These are phyloP conservation scores for Claviceps lovelessii DNA, from an alignment of 2,329 filamentous ascomycete genomes.

Conservation along the genomic window DNA sequence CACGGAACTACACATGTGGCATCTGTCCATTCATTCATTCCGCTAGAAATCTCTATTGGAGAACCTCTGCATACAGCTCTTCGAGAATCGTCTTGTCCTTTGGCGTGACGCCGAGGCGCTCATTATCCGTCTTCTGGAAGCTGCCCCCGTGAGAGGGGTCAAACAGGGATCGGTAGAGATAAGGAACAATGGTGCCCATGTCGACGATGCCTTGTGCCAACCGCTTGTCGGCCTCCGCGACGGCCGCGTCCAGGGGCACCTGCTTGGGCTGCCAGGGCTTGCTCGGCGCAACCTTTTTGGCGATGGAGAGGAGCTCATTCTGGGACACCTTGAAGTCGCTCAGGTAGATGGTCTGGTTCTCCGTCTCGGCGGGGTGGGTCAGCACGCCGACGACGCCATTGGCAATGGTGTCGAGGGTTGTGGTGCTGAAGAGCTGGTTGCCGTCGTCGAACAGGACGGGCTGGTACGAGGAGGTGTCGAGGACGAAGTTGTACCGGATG, in stretches of 20 bases:
- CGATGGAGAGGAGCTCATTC: conserved; percentile 26
- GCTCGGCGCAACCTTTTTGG: conserved; percentile 33
- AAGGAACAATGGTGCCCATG: conserved; percentile 16
- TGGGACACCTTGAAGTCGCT: conserved; percentile 31
- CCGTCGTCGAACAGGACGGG: conserved; percentile 36
- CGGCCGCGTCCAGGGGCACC: conserved; percentile 15
- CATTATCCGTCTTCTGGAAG: not conserved
- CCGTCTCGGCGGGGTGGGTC: conserved; percentile 34
- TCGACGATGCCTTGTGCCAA: conserved; percentile 18
- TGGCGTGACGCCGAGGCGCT: not conserved
- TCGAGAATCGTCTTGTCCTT: not conserved
- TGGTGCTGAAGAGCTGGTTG: conserved; percentile 30
- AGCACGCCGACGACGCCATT: conserved; percentile 35
- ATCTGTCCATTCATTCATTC: no score
- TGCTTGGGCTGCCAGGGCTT: conserved; percentile 33
- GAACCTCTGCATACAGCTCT: not conserved
- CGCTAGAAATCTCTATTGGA: not conserved
- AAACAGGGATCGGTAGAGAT: conserved; percentile 14
- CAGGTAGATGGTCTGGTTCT: conserved; percentile 35
- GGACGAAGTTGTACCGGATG: conserved; percentile 25
- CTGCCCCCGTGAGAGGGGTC: not conserved
- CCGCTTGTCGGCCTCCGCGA: conserved; percentile 14
- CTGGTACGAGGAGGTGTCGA: conserved; percentile 25
- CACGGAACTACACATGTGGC: no score
- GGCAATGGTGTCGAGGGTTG: conserved; percentile 31